Base-by-base conservation (phyloP, 225 moss, liverwort and hornwort species). In the Takakia lepidozioides region DNA sequence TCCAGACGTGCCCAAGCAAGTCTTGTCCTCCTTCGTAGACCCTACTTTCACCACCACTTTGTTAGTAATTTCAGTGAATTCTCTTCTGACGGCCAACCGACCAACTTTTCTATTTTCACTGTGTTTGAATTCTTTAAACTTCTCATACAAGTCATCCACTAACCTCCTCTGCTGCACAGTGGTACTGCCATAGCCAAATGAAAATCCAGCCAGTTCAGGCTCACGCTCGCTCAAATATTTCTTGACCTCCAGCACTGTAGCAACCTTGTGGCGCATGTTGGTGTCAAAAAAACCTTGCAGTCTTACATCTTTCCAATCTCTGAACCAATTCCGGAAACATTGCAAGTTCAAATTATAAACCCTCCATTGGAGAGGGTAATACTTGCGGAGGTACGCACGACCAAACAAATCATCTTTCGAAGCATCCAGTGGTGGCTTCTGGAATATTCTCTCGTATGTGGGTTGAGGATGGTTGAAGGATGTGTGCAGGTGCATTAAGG, bases 261-360 rank as follows among this genome's bases (percentile, higher is more conserved):
- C 34, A 35, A 6, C 34, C 34, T 35, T 35, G 34, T 35, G 34
- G 7, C 14, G 34, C 34, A 35, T 35, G 14, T 35, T 35, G 34
- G 34, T 35, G 34, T 35, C 34, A 35, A 35, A 35, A 35, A 35
- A 35, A 35, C 8, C 34, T 35, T 35, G 34, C 34, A 35, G n/a
- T 35, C 34, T 35, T 35, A 7, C 34, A 35, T 35, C 14, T 7
- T 35, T 35, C 14, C 34, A 6, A 35, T 7, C 34, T 35, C 8
- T 35, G 14, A 35, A 35, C 34, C 34, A 35, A 35, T 14, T 35
- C 34, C 34, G 14, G 34, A 35, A 35, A 35, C 8, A 35, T 14
- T 35, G 34, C 14, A 35, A 14, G 34, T 35, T 35, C 14, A 35
- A 35, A 14, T 35, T 35, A 14, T 35, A 35, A 35, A 35, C 14